A percentile compares a stretch with the other conserved stretches of the same genome.
Evolutionary conservation across 805 yeast genomes (phyloP).

Genomic region (Metschnikowia peoriensis): DNA sequence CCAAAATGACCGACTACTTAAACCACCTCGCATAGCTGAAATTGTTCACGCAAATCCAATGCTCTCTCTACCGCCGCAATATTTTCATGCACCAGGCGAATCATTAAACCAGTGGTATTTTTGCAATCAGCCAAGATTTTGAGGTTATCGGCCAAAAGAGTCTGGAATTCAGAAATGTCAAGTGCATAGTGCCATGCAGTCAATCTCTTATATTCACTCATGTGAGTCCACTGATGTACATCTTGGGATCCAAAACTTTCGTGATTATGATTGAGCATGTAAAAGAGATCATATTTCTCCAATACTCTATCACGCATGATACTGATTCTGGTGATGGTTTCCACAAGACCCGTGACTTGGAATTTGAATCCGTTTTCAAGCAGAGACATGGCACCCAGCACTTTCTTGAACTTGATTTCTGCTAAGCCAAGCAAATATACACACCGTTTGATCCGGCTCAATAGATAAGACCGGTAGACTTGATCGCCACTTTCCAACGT

Average conservation of each 20-base stretch:
- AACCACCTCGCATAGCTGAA: background rate
- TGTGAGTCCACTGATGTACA: slow-evolving; percentile 2
- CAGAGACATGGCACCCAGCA: background rate
- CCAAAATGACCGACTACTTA: background rate
- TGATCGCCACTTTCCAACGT: background rate
- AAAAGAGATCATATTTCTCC: slow-evolving; percentile 3
- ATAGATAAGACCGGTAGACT: background rate
- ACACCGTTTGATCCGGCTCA: background rate
- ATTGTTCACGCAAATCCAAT: background rate
- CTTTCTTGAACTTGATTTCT: background rate
- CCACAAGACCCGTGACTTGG: background rate
- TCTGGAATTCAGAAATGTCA: background rate
- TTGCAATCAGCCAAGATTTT: background rate
- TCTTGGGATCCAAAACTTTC: background rate
- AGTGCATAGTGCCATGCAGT: slow-evolving; percentile 4
- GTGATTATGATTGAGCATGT: background rate
- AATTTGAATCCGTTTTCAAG: background rate
- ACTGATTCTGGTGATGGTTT: background rate
- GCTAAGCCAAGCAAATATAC: background rate
- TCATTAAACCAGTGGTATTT: background rate
- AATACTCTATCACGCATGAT: background rate
- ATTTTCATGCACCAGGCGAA: background rate
- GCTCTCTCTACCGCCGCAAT: background rate
- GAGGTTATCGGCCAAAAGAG: slow-evolving; percentile 1
- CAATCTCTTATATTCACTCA: slow-evolving; percentile 1